These are phyloP conservation scores for Dendrostoma leiphaemia DNA, from an alignment of 2,329 filamentous ascomycete genomes.

Conservation along the genomic window DNA sequence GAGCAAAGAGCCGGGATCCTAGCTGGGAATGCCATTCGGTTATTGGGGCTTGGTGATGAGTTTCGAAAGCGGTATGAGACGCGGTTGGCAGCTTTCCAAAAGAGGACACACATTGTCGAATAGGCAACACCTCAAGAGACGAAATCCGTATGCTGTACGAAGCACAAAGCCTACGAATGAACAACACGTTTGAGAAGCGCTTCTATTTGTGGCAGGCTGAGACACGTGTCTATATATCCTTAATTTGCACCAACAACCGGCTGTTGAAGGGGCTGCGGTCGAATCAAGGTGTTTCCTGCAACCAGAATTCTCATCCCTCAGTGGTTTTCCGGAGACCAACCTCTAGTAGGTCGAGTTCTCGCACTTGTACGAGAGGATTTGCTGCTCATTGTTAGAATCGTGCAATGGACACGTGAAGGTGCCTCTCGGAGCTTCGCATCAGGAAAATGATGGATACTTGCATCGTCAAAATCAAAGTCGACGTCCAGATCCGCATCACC, in stretches of 20 bases:
- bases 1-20: conserved; percentile 30
- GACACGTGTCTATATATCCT: neutral
- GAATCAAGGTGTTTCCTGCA: neutral
- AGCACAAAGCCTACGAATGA: no score
- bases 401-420: neutral
- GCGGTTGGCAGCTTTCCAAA: conserved; percentile 23
- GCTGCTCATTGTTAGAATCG: no score
- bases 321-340: neutral
- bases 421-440: neutral
- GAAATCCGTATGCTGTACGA: no score
- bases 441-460: neutral
- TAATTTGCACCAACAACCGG: neutral
- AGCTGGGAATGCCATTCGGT: conserved; percentile 31
- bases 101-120: neutral
- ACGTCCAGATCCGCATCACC: neutral
- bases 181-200: neutral
- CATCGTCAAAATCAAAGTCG: neutral
- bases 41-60: conserved; percentile 26
- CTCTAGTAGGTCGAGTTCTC: neutral
- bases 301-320: neutral
- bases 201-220: neutral
- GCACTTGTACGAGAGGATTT: no score
- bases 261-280: neutral
- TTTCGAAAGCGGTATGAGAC: conserved; percentile 26
- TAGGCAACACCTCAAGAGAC: no score